Evolutionary conservation across 208 protist genomes (phyloP), one percentile per base, ranked within the genome.

Genomic region (Trypanosomatidae sp.): DNA sequence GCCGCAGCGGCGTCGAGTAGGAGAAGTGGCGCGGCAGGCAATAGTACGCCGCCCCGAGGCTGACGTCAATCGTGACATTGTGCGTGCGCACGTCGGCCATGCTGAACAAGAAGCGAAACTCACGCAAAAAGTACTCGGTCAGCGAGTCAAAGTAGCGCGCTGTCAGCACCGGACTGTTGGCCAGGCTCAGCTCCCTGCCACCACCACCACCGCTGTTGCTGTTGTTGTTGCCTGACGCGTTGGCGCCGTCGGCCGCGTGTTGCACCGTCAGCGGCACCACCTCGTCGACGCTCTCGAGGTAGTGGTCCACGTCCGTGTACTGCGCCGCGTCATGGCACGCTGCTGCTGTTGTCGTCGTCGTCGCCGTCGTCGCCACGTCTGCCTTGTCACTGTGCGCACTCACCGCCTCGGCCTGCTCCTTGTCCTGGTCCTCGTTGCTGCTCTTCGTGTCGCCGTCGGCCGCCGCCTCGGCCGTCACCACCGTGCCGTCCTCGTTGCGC

Each of bases 41-140:
- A 53, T 73, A 77, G 57, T 91, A 91, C 15, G 77, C 76, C 4
- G 82, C 73, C 22, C 82, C 82, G 44, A 91, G 66, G 54, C 73
- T 76, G 7, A 91, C 53, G 37, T 61, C 67, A 26, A 91, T 68
- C 25, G 73, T 80, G 18, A 88, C 82, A 43, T 82, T 57, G 43
- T 87, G 76, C 38, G 58, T 48, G 18, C 66, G 67, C 48, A 91
- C 67, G 57, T 91, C 82, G 30, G 85, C 71, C 23, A 91, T 43
- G 18, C 33, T 56, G 15, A 87, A 60, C 20, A 91, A 55, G 38
- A 75, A 71, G 28, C 56, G 53, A 35, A 88, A 75, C 48, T 91
- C 71, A 33, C 58, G 61, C 16, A 77, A 46, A 38, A 91, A 91
- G 63, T 87, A 91, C 33, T 61, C 56, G 19, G 66, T 54, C 33